A percentile compares a stretch with the other conserved stretches of the same genome.
Evolutionary conservation across 139 green algal species (phyloP).

Genomic region (Auxenochlorella protothecoides): DNA sequence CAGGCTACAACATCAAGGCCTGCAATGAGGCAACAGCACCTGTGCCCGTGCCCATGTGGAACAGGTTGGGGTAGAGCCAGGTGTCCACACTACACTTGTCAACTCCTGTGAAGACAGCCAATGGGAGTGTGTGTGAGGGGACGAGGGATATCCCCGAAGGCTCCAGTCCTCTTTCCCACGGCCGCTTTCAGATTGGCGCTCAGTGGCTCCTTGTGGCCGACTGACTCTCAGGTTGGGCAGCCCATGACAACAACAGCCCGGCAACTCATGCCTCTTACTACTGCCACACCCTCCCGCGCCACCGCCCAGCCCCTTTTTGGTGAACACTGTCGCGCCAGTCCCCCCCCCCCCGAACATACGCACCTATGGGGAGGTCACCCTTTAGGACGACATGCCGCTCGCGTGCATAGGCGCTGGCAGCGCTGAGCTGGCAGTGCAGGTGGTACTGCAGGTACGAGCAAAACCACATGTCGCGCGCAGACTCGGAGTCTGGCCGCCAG

Average conservation of each 20-base stretch:
- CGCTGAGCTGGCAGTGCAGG: constrained; percentile 72
- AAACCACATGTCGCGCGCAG: background rate
- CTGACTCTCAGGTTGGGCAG: too few relatives aligned
- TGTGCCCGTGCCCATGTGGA: constrained; percentile 81
- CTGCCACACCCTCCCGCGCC: too few relatives aligned
- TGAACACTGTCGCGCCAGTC: background rate
- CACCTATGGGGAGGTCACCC: constrained; percentile 91
- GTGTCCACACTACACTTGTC: constrained; percentile 88
- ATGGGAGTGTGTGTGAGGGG: background rate
- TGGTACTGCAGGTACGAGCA: constrained; percentile 68
- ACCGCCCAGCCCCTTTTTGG: too few relatives aligned
- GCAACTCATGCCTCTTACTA: too few relatives aligned
- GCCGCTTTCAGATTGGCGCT: too few relatives aligned
- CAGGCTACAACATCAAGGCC: too few relatives aligned
- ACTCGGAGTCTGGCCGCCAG: background rate
- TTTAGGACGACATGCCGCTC: constrained; percentile 73
- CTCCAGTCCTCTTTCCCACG: too few relatives aligned
- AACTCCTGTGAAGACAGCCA: constrained; percentile 41
- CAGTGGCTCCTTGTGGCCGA: too few relatives aligned
- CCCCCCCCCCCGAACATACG: too few relatives aligned
- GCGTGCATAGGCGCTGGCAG: constrained; percentile 52
- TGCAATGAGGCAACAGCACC: constrained; percentile 17
- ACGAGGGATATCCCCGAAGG: background rate
- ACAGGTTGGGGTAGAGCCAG: constrained; percentile 76
- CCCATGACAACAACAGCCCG: too few relatives aligned